These are phyloP conservation scores for Guadua angustifolia DNA, from an alignment of 176 grass and related monocot genomes.

Conservation along the genomic window DNA sequence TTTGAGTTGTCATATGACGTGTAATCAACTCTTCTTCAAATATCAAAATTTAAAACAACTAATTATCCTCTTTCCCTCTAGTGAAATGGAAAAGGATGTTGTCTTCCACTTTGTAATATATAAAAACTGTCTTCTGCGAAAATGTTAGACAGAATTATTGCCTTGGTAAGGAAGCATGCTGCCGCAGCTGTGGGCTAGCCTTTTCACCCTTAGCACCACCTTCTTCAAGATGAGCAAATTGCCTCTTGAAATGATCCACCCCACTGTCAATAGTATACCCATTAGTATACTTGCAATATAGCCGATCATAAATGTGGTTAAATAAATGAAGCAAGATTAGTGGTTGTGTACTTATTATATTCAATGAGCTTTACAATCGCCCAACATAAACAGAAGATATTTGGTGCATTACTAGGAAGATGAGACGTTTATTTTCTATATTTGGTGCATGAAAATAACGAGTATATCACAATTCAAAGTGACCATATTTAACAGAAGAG, in stretches of 20 bases:
- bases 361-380: too few species aligned
- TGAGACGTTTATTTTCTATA: background rate
- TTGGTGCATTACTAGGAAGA: background rate
- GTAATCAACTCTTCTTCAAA: conserved; percentile 1
- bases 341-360: too few species aligned
- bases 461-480: background rate
- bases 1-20: background rate
- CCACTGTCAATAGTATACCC: conserved; percentile 61
- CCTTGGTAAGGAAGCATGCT: conserved; percentile 89
- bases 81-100: background rate
- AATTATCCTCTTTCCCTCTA: conserved; percentile 7
- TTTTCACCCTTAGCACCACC: conserved; percentile 69
- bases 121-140: background rate
- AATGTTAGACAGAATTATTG: conserved; percentile 34
- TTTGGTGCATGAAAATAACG: background rate
- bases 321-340: too few species aligned
- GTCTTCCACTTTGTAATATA: conserved; percentile 11
- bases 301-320: too few species aligned
- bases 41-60: conserved; percentile 13
- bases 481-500: background rate
- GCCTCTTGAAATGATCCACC: conserved; percentile 92
- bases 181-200: conserved; percentile 59
- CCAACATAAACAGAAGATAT: background rate
- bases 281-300: conserved; percentile 18
- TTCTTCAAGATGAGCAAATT: conserved; percentile 95